Evolutionary conservation across 2,329 filamentous ascomycete genomes (phyloP).

Genomic region (Didymella pinodella): DNA sequence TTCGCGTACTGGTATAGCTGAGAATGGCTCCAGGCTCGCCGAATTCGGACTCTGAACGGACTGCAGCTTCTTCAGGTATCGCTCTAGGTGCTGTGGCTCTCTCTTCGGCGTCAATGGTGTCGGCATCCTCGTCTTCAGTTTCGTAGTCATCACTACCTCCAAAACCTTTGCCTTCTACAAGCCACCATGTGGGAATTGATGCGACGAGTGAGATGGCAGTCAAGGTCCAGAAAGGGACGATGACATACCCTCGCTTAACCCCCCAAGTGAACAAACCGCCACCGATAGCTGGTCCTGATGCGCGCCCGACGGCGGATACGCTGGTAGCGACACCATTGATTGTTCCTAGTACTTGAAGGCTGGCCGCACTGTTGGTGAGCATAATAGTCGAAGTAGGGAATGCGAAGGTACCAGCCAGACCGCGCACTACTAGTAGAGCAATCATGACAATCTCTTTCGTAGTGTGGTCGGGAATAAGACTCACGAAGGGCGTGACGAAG

Average conservation of each 20-base stretch:
- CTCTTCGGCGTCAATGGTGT: slow-evolving; percentile 26
- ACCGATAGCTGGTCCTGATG: slow-evolving; percentile 76
- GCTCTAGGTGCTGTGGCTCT: slow-evolving; percentile 8
- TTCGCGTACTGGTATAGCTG: slow-evolving; percentile 42
- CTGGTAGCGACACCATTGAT: slow-evolving; percentile 90
- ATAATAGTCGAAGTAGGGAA: slow-evolving; percentile 92
- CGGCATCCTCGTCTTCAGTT: slow-evolving; percentile 46
- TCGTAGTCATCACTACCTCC: slow-evolving; percentile 49
- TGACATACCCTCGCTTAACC: slow-evolving; percentile 75
- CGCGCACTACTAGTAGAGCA: slow-evolving; percentile 74
- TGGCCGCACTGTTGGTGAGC: slow-evolving; percentile 83
- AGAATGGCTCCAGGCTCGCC: slow-evolving; percentile 47
- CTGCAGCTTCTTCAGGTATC: slow-evolving; percentile 25
- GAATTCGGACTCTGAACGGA: slow-evolving; percentile 50
- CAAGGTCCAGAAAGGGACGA: slow-evolving; percentile 85
- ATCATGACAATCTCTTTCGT: slow-evolving; percentile 69
- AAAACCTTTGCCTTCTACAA: slow-evolving; percentile 77
- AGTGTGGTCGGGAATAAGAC: slow-evolving; percentile 62
- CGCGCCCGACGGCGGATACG: slow-evolving; percentile 80
- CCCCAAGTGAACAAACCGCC: slow-evolving; percentile 80
- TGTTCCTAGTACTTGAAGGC: slow-evolving; percentile 80
- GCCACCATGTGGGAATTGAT: slow-evolving; percentile 74
- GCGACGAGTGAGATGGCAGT: slow-evolving; percentile 69
- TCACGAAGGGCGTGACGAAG: slow-evolving; percentile 81
- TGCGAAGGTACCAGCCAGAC: slow-evolving; percentile 78